Conservation (phyloP, 257 asterid genomes). For the Solanum sejunctum region DNA sequence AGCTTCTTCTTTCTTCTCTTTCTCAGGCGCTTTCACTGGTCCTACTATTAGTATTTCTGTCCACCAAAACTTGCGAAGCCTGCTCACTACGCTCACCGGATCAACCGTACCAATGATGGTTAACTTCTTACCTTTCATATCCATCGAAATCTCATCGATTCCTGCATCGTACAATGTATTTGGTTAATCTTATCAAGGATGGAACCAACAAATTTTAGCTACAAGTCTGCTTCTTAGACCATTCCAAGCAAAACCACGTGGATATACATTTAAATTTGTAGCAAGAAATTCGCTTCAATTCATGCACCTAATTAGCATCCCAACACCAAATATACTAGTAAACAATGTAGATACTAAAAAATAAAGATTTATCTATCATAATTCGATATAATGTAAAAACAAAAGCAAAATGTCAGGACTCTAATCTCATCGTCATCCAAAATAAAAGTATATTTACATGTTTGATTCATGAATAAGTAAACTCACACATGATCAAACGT, state of each 20-base stretch:
- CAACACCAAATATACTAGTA: not conserved
- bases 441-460: not conserved
- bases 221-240: not conserved
- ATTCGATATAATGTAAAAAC: not conserved
- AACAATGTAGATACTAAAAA: not conserved
- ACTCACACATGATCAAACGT: not conserved
- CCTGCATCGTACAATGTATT: conserved; percentile 9
- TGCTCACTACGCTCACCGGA: conserved; percentile 41
- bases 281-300: not conserved
- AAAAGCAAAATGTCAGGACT: not conserved
- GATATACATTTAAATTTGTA: not conserved
- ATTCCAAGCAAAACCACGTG: not conserved
- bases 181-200: not conserved
- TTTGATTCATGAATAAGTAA: not conserved
- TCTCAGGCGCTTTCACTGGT: conserved; percentile 30
- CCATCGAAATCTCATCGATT: conserved; percentile 45
- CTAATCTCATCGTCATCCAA: not conserved
- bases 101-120: conserved; percentile 46
- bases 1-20: conserved; percentile 17
- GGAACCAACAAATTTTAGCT: not conserved
- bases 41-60: conserved; percentile 32
- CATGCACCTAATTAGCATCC: not conserved
- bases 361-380: too few species aligned
- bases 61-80: conserved; percentile 41
- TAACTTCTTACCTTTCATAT: conserved; percentile 30